Base-by-base conservation (phyloP, 208 protist genomes). In the Trypanosoma avium region DNA sequence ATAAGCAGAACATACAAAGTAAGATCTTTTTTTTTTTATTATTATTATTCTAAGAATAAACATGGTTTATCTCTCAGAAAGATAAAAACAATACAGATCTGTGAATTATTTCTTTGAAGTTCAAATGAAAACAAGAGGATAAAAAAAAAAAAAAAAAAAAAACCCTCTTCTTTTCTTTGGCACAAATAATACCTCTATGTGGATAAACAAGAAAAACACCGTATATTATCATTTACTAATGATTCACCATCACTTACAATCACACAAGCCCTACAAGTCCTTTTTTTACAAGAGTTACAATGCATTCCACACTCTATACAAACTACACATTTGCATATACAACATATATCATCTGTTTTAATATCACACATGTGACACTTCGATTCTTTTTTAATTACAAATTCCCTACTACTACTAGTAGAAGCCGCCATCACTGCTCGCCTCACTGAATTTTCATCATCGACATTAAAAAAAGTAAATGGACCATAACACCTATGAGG, bases 221-320 rank as follows among this genome's bases (percentile, higher is more conserved):
- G 38, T 4, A 35, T 10, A 29, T 24, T 17, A 36, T 56, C 46
- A 12, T 26, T 6, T 27, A 12, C 5, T 29, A 26, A 21, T 3
- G 13, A 17, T 7, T 40, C 26, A 52, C 29, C 32, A 26, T 45
- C 24, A 9, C 10, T 7, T n/a, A 70, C 53, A 61, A 45, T 15
- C 3, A 42, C 54, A 67, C 81, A 88, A 17, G 77, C 75, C 12
- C 46, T 73, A 58, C 81, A 88, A 13, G 74, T 53, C 17, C 6
- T 52, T 13, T 61, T 46, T 29, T 22, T 38, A 52, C 81, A 88
- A 5, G n/a, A 17, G 0, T 30, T 30, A 50, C 81, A 88, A 2
- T 10, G 19, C 24, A 71, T 63, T n/a, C 45, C 35, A 56, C 81
- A 88, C 4, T 46, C 13, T 4, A 1, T 22, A 59, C 81, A 88